phyloP scores from a whole-genome alignment of 2,329 filamentous ascomycete species.

The Botrytis porri region DNA sequence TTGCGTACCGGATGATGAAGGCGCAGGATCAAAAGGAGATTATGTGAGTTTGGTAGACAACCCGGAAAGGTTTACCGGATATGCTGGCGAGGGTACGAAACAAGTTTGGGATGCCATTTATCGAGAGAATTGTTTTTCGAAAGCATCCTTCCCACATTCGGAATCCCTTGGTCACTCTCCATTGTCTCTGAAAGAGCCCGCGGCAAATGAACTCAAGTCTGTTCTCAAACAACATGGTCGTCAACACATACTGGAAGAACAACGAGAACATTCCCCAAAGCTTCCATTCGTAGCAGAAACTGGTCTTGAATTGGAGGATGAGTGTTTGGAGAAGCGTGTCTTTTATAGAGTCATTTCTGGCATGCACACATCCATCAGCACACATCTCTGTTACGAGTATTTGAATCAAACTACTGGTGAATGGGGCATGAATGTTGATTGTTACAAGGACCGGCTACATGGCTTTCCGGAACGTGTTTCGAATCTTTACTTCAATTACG shows the following conservation, averaged over 20 bases:
- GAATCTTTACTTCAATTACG: conserved; percentile 99
- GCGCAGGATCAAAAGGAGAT: conserved; percentile 80
- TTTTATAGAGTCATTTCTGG: conserved; percentile 94
- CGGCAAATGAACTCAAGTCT: conserved; percentile 59
- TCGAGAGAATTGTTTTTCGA: conserved; percentile 91
- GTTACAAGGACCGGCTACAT: conserved; percentile 85
- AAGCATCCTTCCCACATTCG: conserved; percentile 59
- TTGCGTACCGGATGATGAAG: conserved; percentile 93
- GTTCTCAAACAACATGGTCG: conserved; percentile 58
- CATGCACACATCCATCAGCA: conserved; percentile 97
- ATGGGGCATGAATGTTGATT: conserved; percentile 87
- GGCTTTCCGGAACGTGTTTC: conserved; percentile 84
- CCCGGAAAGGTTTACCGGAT: conserved; percentile 93
- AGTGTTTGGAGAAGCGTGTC: conserved; percentile 97
- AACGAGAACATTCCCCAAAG: conserved; percentile 52
- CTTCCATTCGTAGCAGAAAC: conserved; percentile 60
- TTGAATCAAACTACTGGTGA: conserved; percentile 90
- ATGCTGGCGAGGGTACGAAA: conserved; percentile 76
- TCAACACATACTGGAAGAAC: conserved; percentile 59
- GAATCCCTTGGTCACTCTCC: conserved; percentile 51
- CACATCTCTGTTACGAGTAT: conserved; percentile 94
- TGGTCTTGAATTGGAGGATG: conserved; percentile 76
- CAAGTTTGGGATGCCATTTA: conserved; percentile 98
- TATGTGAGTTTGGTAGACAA: conserved; percentile 94
- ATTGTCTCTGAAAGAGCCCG: conserved; percentile 39